Evolutionary conservation across 1,139 yeast genomes (phyloP), one percentile per base, ranked within the genome.

Genomic region (Hansenula lynferdii): DNA sequence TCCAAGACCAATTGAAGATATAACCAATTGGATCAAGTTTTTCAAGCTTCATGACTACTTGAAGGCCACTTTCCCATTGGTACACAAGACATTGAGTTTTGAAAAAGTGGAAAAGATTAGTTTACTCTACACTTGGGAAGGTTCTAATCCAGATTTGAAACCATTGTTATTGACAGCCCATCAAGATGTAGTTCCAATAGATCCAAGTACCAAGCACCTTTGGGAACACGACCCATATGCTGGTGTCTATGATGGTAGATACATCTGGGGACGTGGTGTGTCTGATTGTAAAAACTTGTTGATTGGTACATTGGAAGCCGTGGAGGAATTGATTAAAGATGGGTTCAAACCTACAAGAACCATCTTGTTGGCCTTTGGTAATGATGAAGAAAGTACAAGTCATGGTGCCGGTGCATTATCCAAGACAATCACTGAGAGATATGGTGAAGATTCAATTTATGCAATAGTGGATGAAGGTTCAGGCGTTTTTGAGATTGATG

Each of bases 171-270:
- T 85, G 33, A 72, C 80, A 60, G 89, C 90, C 5, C 96, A 86
- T 58, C 86, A 80, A 57, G 95, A 85, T 54, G 85, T 81, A 3
- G 95, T 86, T n/a, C 95, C 95, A 0, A 82, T 85, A 11, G 80
- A 78, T 50, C 60, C 62, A 23, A 77, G 65, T 17, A 73, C 86
- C 8, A 55, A 70, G 30, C 64, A 57, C 28, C 65, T 71, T 36
- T 85, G 96, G 96, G 68, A 65, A 3, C 70, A 76, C 51, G 80
- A 81, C 11, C 95, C 95, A 17, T 84, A 77, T 45, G 69, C 69
- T 8, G 95, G 85, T 5, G 68, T 72, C 50, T 84, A 65, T 52
- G 95, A 84, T 50, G 46, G 46, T 21, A 31, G 36, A 9, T 33
- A 11, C 40, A 58, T 82, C 4, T 77, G 75, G 68, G 90, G 89